Base-by-base conservation (phyloP, 768 basidiomycete genomes). In the Trametes cinnabarina region DNA sequence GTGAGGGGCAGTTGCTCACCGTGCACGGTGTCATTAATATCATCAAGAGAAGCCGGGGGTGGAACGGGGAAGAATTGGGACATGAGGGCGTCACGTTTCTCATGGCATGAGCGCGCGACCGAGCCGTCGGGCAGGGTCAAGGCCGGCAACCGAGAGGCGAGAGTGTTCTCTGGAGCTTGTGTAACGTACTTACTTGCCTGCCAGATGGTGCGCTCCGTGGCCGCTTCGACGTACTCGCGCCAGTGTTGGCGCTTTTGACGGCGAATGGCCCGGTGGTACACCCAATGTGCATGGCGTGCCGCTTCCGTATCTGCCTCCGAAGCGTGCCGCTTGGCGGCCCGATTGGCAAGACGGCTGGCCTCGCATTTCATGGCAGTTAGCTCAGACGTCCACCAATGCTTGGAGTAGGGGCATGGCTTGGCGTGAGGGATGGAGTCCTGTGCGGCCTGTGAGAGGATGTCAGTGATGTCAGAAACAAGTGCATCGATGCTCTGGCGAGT, bases 381-480 rank as follows among this genome's bases (percentile, higher is more conserved):
- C 30, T 48, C 47, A 4, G 47, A 19, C n/a, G 44, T 66, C 71
- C 68, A 77, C 76, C 74, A 76, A 4, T 63, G n/a, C 39, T 74
- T 75, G 3, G 56, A 19, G 51, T 65, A 65, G 3, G 66, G 68
- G 5, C 47, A 58, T 1, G 68, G 66, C 39, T 64, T 61, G 1
- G 58, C 30, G 2, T 49, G 14, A 0, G 70, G 72, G 0, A 71
- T 66, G 6, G 49, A n/a, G 5, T 51, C 40, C 12, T 62, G 28
- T 0, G 71, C 65, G 0, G 63, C 62, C 0, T 55, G 46, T 7
- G 58, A 26, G 0, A 76, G 51, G 0, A 68, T 63, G 0, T 17
- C 35, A 0, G 55, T 62, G 0, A 76, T 35, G 3, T 14, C 19
- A 1, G 8, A 5, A 1, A 61, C 51, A 0, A 22, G 20, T 0